Percentiles rank a stretch among this genome's conserved stretches.
Evolutionary conservation across 2,329 filamentous ascomycete species (phyloP).

Genomic region (Metarhizium brunneum): DNA sequence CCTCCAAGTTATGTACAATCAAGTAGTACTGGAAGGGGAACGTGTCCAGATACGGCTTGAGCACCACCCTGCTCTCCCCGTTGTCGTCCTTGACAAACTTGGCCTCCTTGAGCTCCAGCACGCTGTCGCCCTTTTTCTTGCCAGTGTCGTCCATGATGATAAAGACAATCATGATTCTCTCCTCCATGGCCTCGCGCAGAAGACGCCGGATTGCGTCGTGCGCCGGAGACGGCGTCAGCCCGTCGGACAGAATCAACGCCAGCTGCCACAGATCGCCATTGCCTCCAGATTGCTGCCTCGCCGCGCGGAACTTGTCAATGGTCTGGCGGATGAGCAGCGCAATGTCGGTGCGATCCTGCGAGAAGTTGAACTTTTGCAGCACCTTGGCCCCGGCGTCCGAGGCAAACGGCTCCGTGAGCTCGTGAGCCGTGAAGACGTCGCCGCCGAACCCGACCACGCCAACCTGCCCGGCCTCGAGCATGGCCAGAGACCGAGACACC

Average conservation of each 20-base stretch:
- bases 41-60: conserved; percentile 85
- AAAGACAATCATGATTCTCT: conserved; percentile 96
- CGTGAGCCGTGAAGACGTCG: conserved; percentile 74
- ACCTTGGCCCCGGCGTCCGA: conserved; percentile 69
- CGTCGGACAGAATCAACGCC: conserved; percentile 86
- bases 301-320: conserved; percentile 72
- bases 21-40: conserved; percentile 98
- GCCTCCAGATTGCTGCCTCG: conserved; percentile 50
- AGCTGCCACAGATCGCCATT: conserved; percentile 84
- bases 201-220: conserved; percentile 76
- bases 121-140: conserved; percentile 48
- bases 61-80: conserved; percentile 60
- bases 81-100: conserved; percentile 60
- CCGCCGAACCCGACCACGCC: conserved; percentile 84
- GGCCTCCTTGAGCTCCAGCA: conserved; percentile 82
- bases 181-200: conserved; percentile 79
- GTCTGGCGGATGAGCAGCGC: conserved; percentile 66
- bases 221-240: conserved; percentile 72
- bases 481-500: conserved; percentile 74
- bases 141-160: conserved; percentile 74
- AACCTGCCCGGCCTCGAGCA: conserved; percentile 94
- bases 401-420: conserved; percentile 73
- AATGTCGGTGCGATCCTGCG: conserved; percentile 80
- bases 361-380: conserved; percentile 76
- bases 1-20: conserved; percentile 83